Conservation (phyloP, 2,329 filamentous ascomycete genomes). For the Rhinocladiella mackenziei region DNA sequence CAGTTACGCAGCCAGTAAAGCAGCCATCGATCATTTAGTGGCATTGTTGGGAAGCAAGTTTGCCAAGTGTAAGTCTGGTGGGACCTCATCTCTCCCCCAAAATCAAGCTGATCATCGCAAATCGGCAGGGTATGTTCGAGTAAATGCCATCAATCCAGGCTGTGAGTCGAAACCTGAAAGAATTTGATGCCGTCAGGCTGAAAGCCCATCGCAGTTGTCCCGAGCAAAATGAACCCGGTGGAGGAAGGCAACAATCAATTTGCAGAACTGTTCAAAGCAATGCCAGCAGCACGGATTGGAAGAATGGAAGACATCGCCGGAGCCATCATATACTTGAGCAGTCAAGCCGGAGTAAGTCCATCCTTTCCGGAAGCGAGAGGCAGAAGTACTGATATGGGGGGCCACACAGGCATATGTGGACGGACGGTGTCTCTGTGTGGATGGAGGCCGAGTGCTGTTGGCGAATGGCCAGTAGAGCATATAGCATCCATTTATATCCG, state of each 20-base stretch:
- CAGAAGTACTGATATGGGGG: not conserved
- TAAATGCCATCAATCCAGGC: constrained; percentile 45
- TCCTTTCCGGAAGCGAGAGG: not conserved
- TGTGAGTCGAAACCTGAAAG: constrained; percentile 33
- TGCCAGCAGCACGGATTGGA: constrained; percentile 40
- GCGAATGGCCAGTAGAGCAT: constrained; percentile 39
- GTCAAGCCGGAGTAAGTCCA: constrained; percentile 40
- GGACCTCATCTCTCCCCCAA: not conserved
- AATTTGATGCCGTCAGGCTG: not conserved
- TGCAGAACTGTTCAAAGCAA: constrained; percentile 40
- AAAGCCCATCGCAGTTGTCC: constrained; percentile 36
- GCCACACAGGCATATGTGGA: constrained; percentile 40
- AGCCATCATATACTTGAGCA: constrained; percentile 42
- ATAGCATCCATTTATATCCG: too few relatives aligned
- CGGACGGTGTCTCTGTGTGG: constrained; percentile 39
- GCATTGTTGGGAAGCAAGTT: constrained; percentile 49
- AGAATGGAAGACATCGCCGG: constrained; percentile 43
- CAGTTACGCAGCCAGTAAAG: constrained; percentile 51
- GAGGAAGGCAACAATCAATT: constrained; percentile 42
- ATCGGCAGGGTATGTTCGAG: constrained; percentile 40
- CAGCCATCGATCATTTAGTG: constrained; percentile 52
- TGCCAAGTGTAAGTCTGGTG: constrained; percentile 25
- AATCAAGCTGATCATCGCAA: not conserved
- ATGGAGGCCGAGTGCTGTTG: constrained; percentile 40
- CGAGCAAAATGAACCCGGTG: constrained; percentile 45